Evolutionary conservation across 192 early-diverging fungal genomes (phyloP), one percentile per base, ranked within the genome.

Genomic region (Piromyces finnis): DNA sequence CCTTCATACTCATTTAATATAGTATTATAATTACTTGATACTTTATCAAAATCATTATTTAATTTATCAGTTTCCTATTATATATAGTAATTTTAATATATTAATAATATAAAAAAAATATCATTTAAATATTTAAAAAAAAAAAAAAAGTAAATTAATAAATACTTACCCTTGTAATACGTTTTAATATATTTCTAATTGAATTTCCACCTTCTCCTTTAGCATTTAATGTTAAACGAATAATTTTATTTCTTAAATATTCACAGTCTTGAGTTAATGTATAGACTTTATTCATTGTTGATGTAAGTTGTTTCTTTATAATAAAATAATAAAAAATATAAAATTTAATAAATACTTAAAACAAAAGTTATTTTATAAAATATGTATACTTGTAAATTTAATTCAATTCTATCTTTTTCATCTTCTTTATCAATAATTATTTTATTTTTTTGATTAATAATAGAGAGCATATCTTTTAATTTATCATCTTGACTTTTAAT

Each of bases 141-240:
- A n/a, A n/a, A n/a, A n/a, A n/a, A n/a, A n/a, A n/a, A n/a, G n/a
- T 35, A 28, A 37, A 28, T 28, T 26, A 15, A 27, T 27, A 22
- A 14, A 14, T 28, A 35, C 80, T 39, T 80, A 87, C 86, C 79
- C 87, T 79, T 26, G 85, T 84, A 6, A 91, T 86, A 13, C 90
- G 82, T 82, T 91, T 91, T 30, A 91, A 80, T 86, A 91, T 91
- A 83, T 89, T 91, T 79, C 89, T 88, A 27, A 91, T 85, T 6
- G 88, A 84, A 81, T 91, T 90, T 77, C 87, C 89, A 30, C 88
- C 90, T 77, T 90, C 88, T 12, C 90, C 90, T 77, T 87, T 88
- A 5, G 88, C 89, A 83, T 89, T 84, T 78, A 91, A 79, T 27
- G 88, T 88, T 79, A 91, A 82, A 13, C 90, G 85, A 81, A 91